A percentile compares a stretch with the other conserved stretches of the same genome.
Evolutionary conservation across 345 rosid species (phyloP).

Genomic region (Cochlearia excelsa): DNA sequence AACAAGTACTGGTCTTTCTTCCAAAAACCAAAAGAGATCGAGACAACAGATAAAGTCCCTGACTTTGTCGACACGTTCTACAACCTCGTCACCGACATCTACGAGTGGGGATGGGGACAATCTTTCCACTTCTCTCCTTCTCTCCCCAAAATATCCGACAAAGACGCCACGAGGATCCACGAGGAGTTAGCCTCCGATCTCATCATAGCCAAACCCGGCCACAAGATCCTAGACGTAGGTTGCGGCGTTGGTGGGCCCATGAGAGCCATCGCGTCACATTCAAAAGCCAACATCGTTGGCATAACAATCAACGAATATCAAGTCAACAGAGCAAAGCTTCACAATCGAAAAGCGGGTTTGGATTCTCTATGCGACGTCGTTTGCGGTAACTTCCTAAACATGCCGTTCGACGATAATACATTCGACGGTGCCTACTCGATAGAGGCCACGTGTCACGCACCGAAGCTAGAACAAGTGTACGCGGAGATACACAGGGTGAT

Average conservation of each 20-base stretch:
- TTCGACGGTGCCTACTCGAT: constrained; percentile 98
- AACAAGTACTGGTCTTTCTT: constrained; percentile 90
- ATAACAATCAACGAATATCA: constrained; percentile 97
- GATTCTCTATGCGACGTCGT: constrained; percentile 85
- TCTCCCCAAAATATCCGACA: constrained; percentile 68
- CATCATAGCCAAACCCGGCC: constrained; percentile 54
- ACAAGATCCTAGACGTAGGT: constrained; percentile 77
- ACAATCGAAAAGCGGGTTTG: constrained; percentile 84
- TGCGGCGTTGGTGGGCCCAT: constrained; percentile 99
- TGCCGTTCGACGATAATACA: constrained; percentile 77
- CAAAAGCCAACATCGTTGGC: constrained; percentile 78
- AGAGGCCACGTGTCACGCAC: constrained; percentile 99
- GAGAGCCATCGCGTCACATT: constrained; percentile 95
- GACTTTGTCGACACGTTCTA: constrained; percentile 93
- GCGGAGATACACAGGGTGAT: constrained; percentile 77
- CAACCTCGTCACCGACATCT: constrained; percentile 94
- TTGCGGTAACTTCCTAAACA: constrained; percentile 82
- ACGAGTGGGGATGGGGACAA: constrained; percentile 99
- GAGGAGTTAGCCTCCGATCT: constrained; percentile 90
- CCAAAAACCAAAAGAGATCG: constrained; percentile 91
- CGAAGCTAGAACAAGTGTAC: constrained; percentile 82
- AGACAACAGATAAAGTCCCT: constrained; percentile 80
- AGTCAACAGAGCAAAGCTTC: constrained; percentile 76
- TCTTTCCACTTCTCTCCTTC: constrained; percentile 97
- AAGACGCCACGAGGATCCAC: constrained; percentile 84